Base-by-base conservation (phyloP, 208 protist genomes). In the Sergeia podlipaevii region DNA sequence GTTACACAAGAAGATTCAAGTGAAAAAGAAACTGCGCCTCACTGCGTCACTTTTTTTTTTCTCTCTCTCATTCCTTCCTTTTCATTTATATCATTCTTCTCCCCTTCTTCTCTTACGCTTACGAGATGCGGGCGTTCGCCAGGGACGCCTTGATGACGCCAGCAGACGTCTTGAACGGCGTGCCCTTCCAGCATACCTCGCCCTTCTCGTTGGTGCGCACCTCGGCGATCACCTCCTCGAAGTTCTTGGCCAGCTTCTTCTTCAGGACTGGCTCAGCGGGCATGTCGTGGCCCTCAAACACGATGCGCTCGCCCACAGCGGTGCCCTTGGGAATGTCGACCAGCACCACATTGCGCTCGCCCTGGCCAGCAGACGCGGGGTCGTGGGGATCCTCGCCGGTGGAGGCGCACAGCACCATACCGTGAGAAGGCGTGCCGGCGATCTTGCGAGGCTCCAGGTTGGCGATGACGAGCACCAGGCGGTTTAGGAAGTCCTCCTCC, bases 371-470 rank as follows among this genome's bases (percentile, higher is more conserved):
- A 11, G 67, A 67, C 17, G 60, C 36, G 4, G 65, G 55, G 50
- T 78, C 56, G 62, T 79, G 70, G 46, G 66, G 62, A 57, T 77
- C 70, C 32, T 81, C 74, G 17, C 56, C 69, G 17, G 56, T 64
- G 10, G 85, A 95, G 28, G 88, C 89, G 60, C 90, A 96, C 41
- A 98, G 64, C 38, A 98, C 89, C 95, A 98, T 98, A 46, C 89
- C 95, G 33, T 80, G 61, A 18, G 82, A 93, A n/a, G 73, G 58
- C 21, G 97, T 77, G 41, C 93, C 95, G 21, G 57, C 77, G 57
- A 97, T 93, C 70, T 97, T 96, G 32, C 81, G 85, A 15, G 96
- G 91, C 73, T 97, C 93, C 41, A 97, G 70, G 70, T 97, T 97
- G 23, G 88, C 91, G 28, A 97, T 78, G 18, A 97, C 84, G 11